A percentile compares a stretch with the other conserved stretches of the same genome.
Evolutionary conservation across 176 grass and related monocot genomes (phyloP).

Genomic region (Elymus sibiricus): DNA sequence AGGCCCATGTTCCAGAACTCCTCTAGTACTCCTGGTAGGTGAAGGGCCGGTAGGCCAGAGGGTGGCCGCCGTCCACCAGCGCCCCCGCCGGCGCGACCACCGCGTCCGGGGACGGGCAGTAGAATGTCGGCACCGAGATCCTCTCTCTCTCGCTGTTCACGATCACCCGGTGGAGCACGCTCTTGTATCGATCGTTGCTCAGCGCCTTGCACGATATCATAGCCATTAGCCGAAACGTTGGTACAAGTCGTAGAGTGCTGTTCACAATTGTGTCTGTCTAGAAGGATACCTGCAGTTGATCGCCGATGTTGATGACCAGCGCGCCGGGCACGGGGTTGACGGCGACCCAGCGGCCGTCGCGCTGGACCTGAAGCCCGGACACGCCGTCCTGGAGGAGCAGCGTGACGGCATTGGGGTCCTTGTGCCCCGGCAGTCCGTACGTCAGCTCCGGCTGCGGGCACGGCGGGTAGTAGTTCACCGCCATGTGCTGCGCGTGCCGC

Average conservation of each 20-base stretch:
- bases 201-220: conserved; percentile 41
- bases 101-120: conserved; percentile 57
- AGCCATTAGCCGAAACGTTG: neutral
- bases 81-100: conserved; percentile 50
- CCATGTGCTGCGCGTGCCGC: conserved; percentile 91
- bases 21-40: conserved; percentile 74
- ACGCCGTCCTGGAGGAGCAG: conserved; percentile 89
- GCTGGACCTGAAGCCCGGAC: conserved; percentile 69
- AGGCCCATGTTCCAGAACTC: conserved; percentile 82
- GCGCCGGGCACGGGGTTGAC: conserved; percentile 61
- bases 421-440: conserved; percentile 79
- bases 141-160: conserved; percentile 78
- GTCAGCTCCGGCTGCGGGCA: conserved; percentile 95
- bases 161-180: conserved; percentile 79
- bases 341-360: conserved; percentile 59
- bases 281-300: conserved; percentile 65
- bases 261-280: no score
- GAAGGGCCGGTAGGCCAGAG: conserved; percentile 57
- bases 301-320: conserved; percentile 87
- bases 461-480: conserved; percentile 86
- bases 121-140: conserved; percentile 88
- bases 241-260: no score
- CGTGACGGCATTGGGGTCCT: conserved; percentile 88
- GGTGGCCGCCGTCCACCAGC: conserved; percentile 47
- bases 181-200: conserved; percentile 76